phyloP scores from a whole-genome alignment of 192 early-diverging fungal species.

The Lobosporangium transversale region DNA sequence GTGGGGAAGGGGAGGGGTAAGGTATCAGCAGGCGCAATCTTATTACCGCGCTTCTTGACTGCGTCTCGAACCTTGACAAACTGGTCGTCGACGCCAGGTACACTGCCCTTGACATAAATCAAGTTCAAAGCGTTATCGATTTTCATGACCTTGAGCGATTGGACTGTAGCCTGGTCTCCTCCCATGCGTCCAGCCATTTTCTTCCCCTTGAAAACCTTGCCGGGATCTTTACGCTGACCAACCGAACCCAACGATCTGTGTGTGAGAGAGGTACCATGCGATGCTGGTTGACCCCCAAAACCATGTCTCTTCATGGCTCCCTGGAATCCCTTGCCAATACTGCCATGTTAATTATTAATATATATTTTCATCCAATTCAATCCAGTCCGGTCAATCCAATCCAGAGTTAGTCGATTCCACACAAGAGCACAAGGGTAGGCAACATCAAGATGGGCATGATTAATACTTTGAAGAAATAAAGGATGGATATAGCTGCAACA shows the following conservation, averaged over 20 bases:
- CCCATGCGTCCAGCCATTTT: constrained; percentile 99
- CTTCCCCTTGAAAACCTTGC: constrained; percentile 93
- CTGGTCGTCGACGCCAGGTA: constrained; percentile 88
- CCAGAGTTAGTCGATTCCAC: too few species aligned
- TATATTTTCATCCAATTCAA: too few species aligned
- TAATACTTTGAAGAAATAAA: too few species aligned
- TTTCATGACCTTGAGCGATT: constrained; percentile 86
- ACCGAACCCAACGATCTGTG: constrained; percentile 92
- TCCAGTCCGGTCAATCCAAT: too few species aligned
- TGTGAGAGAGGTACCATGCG: constrained; percentile 92
- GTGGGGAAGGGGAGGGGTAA: constrained; percentile 80
- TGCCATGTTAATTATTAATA: too few species aligned
- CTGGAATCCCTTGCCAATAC: constrained; percentile 93
- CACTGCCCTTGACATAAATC: constrained; percentile 92
- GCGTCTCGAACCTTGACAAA: constrained; percentile 91
- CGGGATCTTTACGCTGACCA: constrained; percentile 85
- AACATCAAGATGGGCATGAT: too few species aligned
- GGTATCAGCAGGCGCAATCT: constrained; percentile 70
- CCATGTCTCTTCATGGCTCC: constrained; percentile 98
- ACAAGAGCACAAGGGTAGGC: too few species aligned
- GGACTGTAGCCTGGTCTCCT: constrained; percentile 80
- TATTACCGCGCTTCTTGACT: constrained; percentile 74
- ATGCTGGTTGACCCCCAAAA: constrained; percentile 90
- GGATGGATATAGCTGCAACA: too few species aligned
- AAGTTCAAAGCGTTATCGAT: constrained; percentile 88